A percentile compares a stretch with the other conserved stretches of the same genome.
These are phyloP conservation scores for Orbilia quercus DNA, from an alignment of 2,329 filamentous ascomycete genomes.

Conservation along the genomic window DNA sequence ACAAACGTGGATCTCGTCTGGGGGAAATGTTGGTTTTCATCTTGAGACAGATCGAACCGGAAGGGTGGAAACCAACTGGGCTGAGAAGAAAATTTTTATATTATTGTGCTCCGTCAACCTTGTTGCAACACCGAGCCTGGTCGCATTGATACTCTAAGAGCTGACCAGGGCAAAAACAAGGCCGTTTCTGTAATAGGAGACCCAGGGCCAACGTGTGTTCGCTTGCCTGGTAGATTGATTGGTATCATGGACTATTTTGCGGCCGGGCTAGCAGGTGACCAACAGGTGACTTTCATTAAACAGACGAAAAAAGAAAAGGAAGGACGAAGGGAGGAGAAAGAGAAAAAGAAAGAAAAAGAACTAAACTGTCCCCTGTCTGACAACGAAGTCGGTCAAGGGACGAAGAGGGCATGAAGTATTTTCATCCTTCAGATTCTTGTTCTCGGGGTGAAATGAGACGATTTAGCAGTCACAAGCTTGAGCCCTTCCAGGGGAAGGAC, in stretches of 20 bases:
- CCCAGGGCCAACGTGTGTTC: constrained; percentile 36
- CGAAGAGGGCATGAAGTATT: constrained; percentile 17
- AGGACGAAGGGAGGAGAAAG: constrained; percentile 34
- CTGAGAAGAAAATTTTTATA: constrained; percentile 27
- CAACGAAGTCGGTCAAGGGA: constrained; percentile 35
- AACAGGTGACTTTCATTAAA: constrained; percentile 53
- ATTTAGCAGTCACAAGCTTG: constrained; percentile 51
- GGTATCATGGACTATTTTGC: constrained; percentile 36
- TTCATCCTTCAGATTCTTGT: constrained; percentile 9
- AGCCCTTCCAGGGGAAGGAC: constrained; percentile 21
- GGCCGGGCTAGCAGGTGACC: constrained; percentile 38
- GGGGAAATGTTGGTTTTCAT: constrained; percentile 39
- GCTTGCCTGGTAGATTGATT: constrained; percentile 50
- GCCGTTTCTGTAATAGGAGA: constrained; percentile 41
- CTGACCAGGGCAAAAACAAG: constrained; percentile 28
- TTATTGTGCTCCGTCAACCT: constrained; percentile 30
- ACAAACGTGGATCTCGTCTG: constrained; percentile 26
- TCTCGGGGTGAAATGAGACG: constrained; percentile 13
- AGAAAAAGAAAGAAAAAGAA: constrained; percentile 22
- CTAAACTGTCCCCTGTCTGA: constrained; percentile 36
- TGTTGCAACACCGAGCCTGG: constrained; percentile 37
- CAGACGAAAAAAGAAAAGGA: too few relatives aligned
- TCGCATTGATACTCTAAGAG: constrained; percentile 33
- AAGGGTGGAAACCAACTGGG: constrained; percentile 26
- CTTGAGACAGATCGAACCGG: constrained; percentile 38